Evolutionary conservation across 176 grass and related monocot genomes (phyloP), one percentile per base, ranked within the genome.

Genomic region (Triticum dicoccoides): DNA sequence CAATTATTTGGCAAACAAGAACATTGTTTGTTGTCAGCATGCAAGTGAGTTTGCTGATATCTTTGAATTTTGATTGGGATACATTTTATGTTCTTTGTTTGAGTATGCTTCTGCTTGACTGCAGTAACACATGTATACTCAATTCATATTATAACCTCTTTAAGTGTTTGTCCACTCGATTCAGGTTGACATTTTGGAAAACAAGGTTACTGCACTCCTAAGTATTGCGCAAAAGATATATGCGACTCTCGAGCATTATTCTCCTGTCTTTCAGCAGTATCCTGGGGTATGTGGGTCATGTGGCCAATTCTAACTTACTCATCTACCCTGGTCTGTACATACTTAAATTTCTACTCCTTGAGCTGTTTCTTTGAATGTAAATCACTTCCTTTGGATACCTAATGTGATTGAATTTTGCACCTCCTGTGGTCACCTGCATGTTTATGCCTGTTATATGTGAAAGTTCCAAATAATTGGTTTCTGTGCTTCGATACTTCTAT

Each of bases 211-310:
- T 88, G 82, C 82, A 38, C 87, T 99, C 30, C 56, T 96, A 59
- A 88, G 76, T 74, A 92, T 99, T 91, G 90, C 94, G 72, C 90
- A 91, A 87, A 99, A 96, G 85, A 96, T 99, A 88, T 90, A 96
- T 68, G 59, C 91, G 73, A 95, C 97, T 70, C 84, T 99, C n/a
- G 89, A 89, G 66, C 82, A 90, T 89, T 99, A 99, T 37, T 94
- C 97, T 77, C 87, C 92, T 56, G 89, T 99, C 80, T 86, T 99
- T 65, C 92, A 96, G 73, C 91, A 92, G 37, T 90, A 99, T 88
- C 97, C 97, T 24, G 97, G 92, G 92, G 97, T 99, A 92, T 84
- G 85, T 73, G 64, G 84, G 5, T 45, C 33, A 64, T 71, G 15
- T 84, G 68, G 39, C 1, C n/a, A 90, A 41, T 41, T 8, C 81